Conservation (phyloP, 495 filamentous ascomycete genomes). For the Aspergillus leporis region DNA sequence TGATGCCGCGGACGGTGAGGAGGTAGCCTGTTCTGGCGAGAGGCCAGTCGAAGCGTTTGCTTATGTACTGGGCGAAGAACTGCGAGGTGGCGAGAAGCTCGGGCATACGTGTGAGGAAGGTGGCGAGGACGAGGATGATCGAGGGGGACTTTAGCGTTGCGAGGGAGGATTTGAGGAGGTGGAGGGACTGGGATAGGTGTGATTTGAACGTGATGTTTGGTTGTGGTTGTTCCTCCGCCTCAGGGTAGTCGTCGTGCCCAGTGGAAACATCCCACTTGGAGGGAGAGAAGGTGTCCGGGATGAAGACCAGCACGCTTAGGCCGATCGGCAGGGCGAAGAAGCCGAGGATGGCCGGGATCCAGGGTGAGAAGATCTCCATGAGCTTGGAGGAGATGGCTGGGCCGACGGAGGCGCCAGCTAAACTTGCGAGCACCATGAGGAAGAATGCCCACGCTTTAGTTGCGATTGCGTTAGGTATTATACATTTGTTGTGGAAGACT, state of each 20-base stretch:
- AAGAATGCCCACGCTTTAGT: constrained; percentile 4
- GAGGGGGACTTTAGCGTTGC: constrained; percentile 2
- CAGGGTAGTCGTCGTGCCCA: background rate
- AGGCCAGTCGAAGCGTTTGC: constrained; percentile 13
- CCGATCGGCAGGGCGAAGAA: constrained; percentile 4
- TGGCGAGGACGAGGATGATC: constrained; percentile 8
- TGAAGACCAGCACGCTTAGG: constrained; percentile 4
- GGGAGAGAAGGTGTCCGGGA: background rate
- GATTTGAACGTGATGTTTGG: background rate
- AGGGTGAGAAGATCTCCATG: constrained; percentile 10
- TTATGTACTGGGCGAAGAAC: constrained; percentile 11
- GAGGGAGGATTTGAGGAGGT: background rate
- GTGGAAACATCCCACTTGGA: background rate
- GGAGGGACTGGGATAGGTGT: background rate
- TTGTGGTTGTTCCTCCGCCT: background rate
- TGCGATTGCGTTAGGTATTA: background rate
- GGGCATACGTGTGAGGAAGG: constrained; percentile 8
- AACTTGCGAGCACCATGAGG: constrained; percentile 1
- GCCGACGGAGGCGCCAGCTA: constrained; percentile 2
- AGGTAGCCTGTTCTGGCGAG: constrained; percentile 13
- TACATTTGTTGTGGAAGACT: too few relatives aligned
- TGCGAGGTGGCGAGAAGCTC: constrained; percentile 10
- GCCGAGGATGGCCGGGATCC: constrained; percentile 3
- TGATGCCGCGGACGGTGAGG: constrained; percentile 9
- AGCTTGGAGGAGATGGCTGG: constrained; percentile 9